Conservation (phyloP, 371 early-diverging fungal genomes). For the Lichtheimia ramosa region DNA sequence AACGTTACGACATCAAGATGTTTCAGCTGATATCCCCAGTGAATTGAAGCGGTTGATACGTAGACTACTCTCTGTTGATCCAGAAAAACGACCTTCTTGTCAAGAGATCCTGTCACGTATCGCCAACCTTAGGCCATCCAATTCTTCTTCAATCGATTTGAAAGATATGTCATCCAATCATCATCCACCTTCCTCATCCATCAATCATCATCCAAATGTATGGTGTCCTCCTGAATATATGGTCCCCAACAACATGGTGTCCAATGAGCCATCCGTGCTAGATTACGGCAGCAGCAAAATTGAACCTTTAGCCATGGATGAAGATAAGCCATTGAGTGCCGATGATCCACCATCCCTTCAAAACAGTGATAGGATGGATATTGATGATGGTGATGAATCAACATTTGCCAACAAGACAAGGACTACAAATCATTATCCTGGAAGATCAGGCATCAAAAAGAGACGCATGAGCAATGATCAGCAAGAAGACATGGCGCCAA, state of each 20-base stretch:
- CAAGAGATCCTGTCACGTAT: slow-evolving; percentile 54
- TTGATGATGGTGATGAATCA: too few relatives aligned
- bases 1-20: slow-evolving; percentile 14
- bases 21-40: slow-evolving; percentile 46
- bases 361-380: background rate
- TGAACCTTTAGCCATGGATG: slow-evolving; percentile 2
- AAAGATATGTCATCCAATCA: too few relatives aligned
- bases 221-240: too few relatives aligned
- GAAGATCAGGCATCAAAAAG: background rate
- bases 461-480: background rate
- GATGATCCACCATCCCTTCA: background rate
- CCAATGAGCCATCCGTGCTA: slow-evolving; percentile 6
- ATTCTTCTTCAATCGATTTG: background rate
- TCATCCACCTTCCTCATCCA: too few relatives aligned
- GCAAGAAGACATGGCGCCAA: background rate
- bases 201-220: too few relatives aligned
- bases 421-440: background rate
- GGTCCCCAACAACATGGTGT: too few relatives aligned
- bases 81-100: slow-evolving; percentile 66
- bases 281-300: slow-evolving; percentile 8
- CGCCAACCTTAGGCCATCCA: slow-evolving; percentile 14
- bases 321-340: background rate
- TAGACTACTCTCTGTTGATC: slow-evolving; percentile 56
- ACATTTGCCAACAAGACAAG: too few relatives aligned
- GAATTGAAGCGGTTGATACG: slow-evolving; percentile 64